These are phyloP conservation scores for Tolypocladium ophioglossoides DNA, from an alignment of 2,329 filamentous ascomycete genomes.

Conservation along the genomic window DNA sequence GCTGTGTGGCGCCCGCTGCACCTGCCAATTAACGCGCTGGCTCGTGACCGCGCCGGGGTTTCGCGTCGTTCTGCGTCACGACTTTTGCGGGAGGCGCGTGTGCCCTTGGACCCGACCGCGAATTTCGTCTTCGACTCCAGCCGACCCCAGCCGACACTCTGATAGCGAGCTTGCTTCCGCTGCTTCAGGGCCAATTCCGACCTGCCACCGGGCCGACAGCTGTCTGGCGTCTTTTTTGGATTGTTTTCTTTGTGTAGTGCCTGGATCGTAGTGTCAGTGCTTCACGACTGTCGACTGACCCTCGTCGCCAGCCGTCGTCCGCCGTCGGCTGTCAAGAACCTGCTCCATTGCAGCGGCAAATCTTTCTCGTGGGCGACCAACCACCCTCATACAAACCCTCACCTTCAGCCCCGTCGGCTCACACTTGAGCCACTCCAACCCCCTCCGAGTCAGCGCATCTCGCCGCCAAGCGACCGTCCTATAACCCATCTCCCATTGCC, in stretches of 20 bases:
- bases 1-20: neutral
- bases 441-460: neutral
- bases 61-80: constrained; percentile 22
- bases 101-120: neutral
- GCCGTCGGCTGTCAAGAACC: neutral
- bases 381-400: neutral
- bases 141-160: neutral
- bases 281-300: neutral
- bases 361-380: neutral
- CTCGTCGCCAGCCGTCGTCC: neutral
- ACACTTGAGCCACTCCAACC: too few species aligned
- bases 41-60: constrained; percentile 22
- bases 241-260: too few species aligned
- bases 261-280: neutral
- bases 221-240: neutral
- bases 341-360: neutral
- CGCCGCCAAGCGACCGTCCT: neutral
- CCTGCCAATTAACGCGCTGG: constrained; percentile 8
- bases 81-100: constrained; percentile 8
- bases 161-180: neutral
- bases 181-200: neutral
- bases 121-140: neutral
- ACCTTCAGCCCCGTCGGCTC: neutral
- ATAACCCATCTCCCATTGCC: neutral
- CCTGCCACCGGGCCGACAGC: neutral